Percentiles rank a stretch among this genome's conserved stretches.
These are phyloP conservation scores for Eimeria sp. DNA, from an alignment of 169 alveolate species.

Conservation along the genomic window DNA sequence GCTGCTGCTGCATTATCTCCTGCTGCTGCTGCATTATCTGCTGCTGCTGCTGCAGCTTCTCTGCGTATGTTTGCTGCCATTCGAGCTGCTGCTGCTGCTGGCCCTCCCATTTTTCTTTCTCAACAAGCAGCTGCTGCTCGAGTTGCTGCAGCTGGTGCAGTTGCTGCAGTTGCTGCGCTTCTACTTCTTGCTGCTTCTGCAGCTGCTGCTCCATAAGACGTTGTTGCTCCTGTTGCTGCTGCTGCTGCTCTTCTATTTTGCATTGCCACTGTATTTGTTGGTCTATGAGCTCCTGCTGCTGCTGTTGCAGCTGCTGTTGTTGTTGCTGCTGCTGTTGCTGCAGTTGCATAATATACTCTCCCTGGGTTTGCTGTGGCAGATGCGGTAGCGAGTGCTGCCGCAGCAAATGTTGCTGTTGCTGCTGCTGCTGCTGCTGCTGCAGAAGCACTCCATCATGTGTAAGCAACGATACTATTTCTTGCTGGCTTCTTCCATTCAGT, in stretches of 20 bases:
- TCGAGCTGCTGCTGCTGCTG: conserved; percentile 33
- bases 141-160: conserved; percentile 34
- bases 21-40: conserved; percentile 1
- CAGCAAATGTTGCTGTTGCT: background rate
- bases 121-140: background rate
- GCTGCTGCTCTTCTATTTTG: conserved; percentile 1
- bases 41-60: background rate
- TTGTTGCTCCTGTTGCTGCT: conserved; percentile 32
- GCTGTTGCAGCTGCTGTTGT: conserved; percentile 2
- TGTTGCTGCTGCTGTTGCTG: background rate
- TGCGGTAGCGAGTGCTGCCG: conserved; percentile 20
- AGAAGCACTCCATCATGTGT: background rate
- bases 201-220: background rate
- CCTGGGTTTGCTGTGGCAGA: background rate
- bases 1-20: background rate
- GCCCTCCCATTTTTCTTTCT: background rate
- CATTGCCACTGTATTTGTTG: background rate
- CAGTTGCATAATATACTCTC: background rate
- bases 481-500: background rate
- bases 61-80: conserved; percentile 4
- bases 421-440: conserved; percentile 60
- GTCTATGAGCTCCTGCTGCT: background rate
- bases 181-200: conserved; percentile 16
- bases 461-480: background rate
- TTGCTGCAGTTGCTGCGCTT: conserved; percentile 13